These are phyloP conservation scores for Pseudevernia furfuracea DNA, from an alignment of 495 filamentous ascomycete genomes.

Conservation along the genomic window DNA sequence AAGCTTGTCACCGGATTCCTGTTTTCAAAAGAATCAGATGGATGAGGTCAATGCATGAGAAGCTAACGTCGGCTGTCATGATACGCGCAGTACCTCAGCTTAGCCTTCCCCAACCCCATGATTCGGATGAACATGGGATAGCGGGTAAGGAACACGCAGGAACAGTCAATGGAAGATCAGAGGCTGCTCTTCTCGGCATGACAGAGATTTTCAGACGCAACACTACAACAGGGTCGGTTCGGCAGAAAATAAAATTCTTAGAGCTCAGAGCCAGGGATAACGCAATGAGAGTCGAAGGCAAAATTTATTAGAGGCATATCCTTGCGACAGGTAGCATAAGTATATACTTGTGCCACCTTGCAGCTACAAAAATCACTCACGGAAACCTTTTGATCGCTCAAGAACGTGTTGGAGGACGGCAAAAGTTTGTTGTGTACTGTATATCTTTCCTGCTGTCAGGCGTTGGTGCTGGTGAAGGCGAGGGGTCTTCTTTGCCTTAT, in stretches of 20 bases:
- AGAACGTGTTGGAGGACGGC: background rate
- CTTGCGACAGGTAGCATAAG: background rate
- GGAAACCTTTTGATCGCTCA: background rate
- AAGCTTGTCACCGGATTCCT: background rate
- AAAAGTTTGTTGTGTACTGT: background rate
- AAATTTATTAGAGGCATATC: background rate
- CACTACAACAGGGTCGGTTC: slow-evolving; percentile 18
- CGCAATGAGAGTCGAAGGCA: background rate
- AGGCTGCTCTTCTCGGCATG: background rate
- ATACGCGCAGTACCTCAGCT: slow-evolving; percentile 1
- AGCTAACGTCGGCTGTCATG: slow-evolving; percentile 12
- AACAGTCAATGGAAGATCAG: slow-evolving; percentile 3
- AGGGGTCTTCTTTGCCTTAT: background rate
- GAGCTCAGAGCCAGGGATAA: slow-evolving; percentile 11
- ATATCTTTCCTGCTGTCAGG: background rate
- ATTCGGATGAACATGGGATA: slow-evolving; percentile 7
- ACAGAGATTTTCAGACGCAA: slow-evolving; percentile 14
- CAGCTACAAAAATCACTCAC: background rate
- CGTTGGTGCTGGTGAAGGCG: background rate
- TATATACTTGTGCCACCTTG: background rate
- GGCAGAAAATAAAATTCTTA: slow-evolving; percentile 6
- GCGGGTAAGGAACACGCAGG: slow-evolving; percentile 2
- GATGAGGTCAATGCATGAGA: slow-evolving; percentile 15
- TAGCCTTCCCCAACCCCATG: slow-evolving; percentile 6
- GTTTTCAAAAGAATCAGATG: background rate